A percentile compares a stretch with the other conserved stretches of the same genome.
phyloP scores from a whole-genome alignment of 495 filamentous ascomycete species.

The Durotheca rogersii region DNA sequence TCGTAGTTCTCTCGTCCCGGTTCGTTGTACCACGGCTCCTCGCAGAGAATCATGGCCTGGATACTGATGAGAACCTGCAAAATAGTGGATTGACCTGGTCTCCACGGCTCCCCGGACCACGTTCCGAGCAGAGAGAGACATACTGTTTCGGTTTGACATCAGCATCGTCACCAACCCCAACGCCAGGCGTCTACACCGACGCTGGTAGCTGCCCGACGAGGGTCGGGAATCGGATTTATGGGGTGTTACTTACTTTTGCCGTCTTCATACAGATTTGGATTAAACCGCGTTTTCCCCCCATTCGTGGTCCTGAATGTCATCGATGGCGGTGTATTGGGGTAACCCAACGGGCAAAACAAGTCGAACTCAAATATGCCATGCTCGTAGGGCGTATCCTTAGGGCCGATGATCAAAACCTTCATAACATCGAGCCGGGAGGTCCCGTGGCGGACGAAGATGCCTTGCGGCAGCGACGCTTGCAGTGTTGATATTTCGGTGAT shows the following conservation, averaged over 20 bases:
- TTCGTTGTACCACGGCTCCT: slow-evolving; percentile 60
- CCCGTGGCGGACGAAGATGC: slow-evolving; percentile 60
- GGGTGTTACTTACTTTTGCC: slow-evolving; percentile 49
- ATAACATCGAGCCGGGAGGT: slow-evolving; percentile 55
- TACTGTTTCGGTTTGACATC: slow-evolving; percentile 32
- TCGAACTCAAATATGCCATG: slow-evolving; percentile 65
- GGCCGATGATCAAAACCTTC: slow-evolving; percentile 60
- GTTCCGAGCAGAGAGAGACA: slow-evolving; percentile 63
- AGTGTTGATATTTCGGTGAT: slow-evolving; percentile 54
- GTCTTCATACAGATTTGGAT: slow-evolving; percentile 60
- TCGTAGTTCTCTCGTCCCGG: slow-evolving; percentile 44
- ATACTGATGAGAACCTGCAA: slow-evolving; percentile 62
- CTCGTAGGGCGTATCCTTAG: slow-evolving; percentile 60
- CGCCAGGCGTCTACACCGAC: background rate
- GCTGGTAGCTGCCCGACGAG: background rate
- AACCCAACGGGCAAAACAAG: slow-evolving; percentile 48
- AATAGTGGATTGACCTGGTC: slow-evolving; percentile 53
- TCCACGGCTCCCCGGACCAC: slow-evolving; percentile 58
- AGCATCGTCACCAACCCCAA: slow-evolving; percentile 22
- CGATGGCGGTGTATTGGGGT: slow-evolving; percentile 51
- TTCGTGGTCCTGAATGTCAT: slow-evolving; percentile 55
- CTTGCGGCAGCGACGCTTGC: slow-evolving; percentile 53
- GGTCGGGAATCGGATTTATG: background rate
- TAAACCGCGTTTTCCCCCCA: slow-evolving; percentile 48
- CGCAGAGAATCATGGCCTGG: slow-evolving; percentile 62